Conservation (phyloP, 306 rosid genomes). For the Comarum palustre region DNA sequence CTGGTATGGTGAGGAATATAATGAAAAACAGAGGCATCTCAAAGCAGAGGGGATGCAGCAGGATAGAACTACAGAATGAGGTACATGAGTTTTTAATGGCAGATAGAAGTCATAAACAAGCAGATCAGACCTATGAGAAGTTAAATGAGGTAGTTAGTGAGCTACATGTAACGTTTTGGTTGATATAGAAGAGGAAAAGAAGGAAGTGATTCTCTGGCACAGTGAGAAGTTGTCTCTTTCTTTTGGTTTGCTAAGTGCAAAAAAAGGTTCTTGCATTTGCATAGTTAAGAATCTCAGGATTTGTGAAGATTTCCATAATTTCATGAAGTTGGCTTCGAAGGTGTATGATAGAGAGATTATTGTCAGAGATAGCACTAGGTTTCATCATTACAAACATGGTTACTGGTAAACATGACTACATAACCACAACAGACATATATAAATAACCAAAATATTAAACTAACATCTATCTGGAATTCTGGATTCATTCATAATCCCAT, state of each 20-base stretch:
- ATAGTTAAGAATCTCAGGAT: slow-evolving; percentile 77
- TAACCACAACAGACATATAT: background rate
- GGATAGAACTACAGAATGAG: slow-evolving; percentile 59
- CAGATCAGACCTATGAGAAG: slow-evolving; percentile 62
- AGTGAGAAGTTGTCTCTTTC: slow-evolving; percentile 87
- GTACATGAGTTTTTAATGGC: slow-evolving; percentile 75
- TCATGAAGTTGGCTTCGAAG: slow-evolving; percentile 80
- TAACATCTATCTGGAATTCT: background rate
- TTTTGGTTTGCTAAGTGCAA: slow-evolving; percentile 53
- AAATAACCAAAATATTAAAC: background rate
- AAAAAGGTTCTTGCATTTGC: slow-evolving; percentile 42
- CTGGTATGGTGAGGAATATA: slow-evolving; percentile 51
- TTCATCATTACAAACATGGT: slow-evolving; percentile 74
- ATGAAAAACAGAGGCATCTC: slow-evolving; percentile 60
- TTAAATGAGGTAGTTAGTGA: slow-evolving; percentile 59
- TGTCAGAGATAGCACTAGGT: slow-evolving; percentile 73
- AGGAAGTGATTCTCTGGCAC: slow-evolving; percentile 65
- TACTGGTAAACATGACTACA: slow-evolving; percentile 29
- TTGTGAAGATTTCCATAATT: slow-evolving; percentile 77
- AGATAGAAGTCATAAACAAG: slow-evolving; percentile 63
- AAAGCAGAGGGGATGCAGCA: slow-evolving; percentile 74
- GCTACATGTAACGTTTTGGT: slow-evolving; percentile 42
- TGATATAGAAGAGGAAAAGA: slow-evolving; percentile 71
- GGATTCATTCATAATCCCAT: background rate
- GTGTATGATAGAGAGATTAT: slow-evolving; percentile 55